phyloP scores from a whole-genome alignment of 2,329 filamentous ascomycete species.

The Aspergillus fumigatiaffinis region DNA sequence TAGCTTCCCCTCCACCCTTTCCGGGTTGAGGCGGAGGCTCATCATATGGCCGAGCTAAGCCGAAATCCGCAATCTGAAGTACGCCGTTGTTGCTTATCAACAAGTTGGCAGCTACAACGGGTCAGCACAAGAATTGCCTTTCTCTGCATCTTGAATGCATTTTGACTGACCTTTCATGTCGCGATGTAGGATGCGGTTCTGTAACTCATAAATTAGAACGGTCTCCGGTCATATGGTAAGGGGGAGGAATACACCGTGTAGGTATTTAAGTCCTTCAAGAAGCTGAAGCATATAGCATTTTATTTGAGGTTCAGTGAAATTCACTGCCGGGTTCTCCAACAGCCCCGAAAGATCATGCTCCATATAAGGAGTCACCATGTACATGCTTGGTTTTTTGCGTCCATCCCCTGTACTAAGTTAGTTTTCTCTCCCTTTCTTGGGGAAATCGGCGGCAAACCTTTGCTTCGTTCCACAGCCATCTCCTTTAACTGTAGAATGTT shows the following conservation, averaged over 20 bases:
- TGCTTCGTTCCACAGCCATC: constrained; percentile 84
- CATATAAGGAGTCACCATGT: constrained; percentile 99
- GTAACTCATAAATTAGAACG: constrained; percentile 12
- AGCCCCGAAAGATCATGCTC: constrained; percentile 97
- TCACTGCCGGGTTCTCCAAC: constrained; percentile 87
- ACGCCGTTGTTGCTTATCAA: constrained; percentile 93
- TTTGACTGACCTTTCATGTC: constrained; percentile 73
- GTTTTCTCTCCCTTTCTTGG: background rate
- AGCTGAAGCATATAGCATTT: constrained; percentile 98
- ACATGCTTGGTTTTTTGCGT: constrained; percentile 75
- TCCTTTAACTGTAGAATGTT: constrained; percentile 87
- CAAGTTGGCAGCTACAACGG: constrained; percentile 70
- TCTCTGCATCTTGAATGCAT: background rate
- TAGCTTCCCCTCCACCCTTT: constrained; percentile 75
- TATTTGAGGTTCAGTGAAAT: constrained; percentile 83
- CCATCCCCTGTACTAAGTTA: constrained; percentile 59
- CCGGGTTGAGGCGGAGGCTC: constrained; percentile 74
- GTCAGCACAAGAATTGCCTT: constrained; percentile 4
- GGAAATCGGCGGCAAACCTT: constrained; percentile 40
- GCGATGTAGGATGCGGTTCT: constrained; percentile 80
- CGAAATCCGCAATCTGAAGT: constrained; percentile 95
- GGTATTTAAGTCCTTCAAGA: constrained; percentile 80
- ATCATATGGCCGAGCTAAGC: constrained; percentile 88
- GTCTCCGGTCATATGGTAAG: background rate
- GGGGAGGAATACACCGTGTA: constrained; percentile 62